Conservation (phyloP, 768 basidiomycete species). For the Lentinula guzmanii region DNA sequence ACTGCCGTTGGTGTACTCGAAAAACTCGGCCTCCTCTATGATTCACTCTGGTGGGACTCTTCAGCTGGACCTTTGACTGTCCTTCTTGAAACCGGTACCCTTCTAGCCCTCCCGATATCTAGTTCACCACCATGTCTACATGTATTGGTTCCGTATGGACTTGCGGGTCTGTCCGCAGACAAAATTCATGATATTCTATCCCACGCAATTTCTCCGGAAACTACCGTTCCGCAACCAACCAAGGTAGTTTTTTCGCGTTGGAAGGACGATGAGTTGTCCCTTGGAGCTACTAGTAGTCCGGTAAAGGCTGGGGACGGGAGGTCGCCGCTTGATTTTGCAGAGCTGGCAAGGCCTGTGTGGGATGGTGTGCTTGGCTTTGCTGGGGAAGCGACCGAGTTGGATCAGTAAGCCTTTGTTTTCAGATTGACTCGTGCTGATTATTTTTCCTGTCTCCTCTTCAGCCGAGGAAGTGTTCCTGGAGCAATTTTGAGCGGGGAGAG, state of each 20-base stretch:
- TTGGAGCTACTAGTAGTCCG: constrained; percentile 6
- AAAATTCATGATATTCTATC: not conserved
- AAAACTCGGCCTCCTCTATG: constrained; percentile 1
- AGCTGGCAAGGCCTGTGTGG: constrained; percentile 2
- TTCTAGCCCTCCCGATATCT: constrained; percentile 3
- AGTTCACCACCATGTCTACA: not conserved
- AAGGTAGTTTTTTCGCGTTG: not conserved
- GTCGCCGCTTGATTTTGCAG: constrained; percentile 6
- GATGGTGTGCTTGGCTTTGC: constrained; percentile 4
- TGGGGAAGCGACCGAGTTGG: constrained; percentile 5
- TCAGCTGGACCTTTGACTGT: not conserved
- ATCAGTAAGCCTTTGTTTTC: not conserved
- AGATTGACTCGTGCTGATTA: not conserved
- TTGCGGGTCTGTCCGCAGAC: not conserved
- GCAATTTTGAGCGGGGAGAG: constrained; percentile 6
- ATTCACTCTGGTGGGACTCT: constrained; percentile 4
- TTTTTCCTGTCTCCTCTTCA: not conserved
- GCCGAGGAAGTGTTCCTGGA: constrained; percentile 7
- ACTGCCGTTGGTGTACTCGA: constrained; percentile 5
- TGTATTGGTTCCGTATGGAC: not conserved
- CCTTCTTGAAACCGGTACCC: not conserved
- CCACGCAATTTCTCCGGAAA: not conserved
- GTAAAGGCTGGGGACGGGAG: not conserved
- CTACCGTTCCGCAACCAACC: not conserved
- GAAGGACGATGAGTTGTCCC: constrained; percentile 3